Base-by-base conservation (phyloP, 2,329 filamentous ascomycete species). In the Claviceps citrina region DNA sequence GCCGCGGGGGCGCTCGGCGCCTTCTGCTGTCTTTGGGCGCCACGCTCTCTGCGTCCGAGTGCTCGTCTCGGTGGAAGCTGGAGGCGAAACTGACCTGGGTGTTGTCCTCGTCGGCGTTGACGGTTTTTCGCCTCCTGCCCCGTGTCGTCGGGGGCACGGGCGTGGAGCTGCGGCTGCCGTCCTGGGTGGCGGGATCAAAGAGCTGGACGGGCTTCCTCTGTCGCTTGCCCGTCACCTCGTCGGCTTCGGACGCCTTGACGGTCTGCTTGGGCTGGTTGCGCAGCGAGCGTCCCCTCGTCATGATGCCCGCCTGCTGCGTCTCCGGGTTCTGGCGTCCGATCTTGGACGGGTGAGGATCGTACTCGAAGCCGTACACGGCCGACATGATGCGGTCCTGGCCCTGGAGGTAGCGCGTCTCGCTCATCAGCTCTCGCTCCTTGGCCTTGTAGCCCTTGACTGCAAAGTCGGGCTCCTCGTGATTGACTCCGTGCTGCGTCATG, bases 281-380 rank as follows among this genome's bases (percentile, higher is more conserved):
- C 27, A 76, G 60, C 26, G 73, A 64, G 24, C 72, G 64, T 4
- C 59, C 60, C 13, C 66, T 65, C 36, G 71, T 72, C 46, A 67
- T 65, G 43, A 67, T 60, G 20, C 72, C 71, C 18, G 51, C 53
- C 26, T 62, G 59, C 47, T 78, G 73, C 8, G 63, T 65, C 27
- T 70, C 59, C 1, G 73, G 71, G 43, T 78, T 72, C 51, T 80
- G 76, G 27, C 63, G 62, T 16, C 73, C 73, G 43, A 77, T 63
- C 54, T 71, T 72, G 44, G 66, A 66, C 2, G 68, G 65, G 38
- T 73, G 68, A 8, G 68, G 63, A 47, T 78, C 73, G 47, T 77
- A 74, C 44, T 76, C 70, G 48, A 78, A 77, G 13, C 70, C 68
- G 49, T 78, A 79, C 1, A 67, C 64, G 44, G 70, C 64, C 7